Conservation (phyloP, 1,139 yeast genomes). For the Debaryomycetaceae sp. region DNA sequence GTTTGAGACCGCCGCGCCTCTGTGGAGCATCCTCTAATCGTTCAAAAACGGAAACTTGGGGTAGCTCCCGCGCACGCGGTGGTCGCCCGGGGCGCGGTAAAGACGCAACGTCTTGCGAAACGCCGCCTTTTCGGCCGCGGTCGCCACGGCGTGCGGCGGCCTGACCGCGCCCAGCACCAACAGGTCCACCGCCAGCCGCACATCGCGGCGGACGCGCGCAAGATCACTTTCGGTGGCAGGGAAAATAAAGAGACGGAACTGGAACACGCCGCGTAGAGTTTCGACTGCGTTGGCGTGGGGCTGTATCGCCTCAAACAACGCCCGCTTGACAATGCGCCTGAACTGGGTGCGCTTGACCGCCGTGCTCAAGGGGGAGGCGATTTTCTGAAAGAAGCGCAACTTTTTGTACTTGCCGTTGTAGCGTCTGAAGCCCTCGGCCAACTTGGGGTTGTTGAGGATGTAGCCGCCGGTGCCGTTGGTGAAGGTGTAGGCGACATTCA, state of each 20-base stretch:
- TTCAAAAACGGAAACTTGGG: slow-evolving; percentile 22
- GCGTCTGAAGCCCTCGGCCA: slow-evolving; percentile 18
- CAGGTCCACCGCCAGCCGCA: slow-evolving; percentile 24
- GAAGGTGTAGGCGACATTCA: slow-evolving; percentile 36
- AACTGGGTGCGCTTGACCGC: slow-evolving; percentile 30
- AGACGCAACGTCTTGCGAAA: slow-evolving; percentile 43
- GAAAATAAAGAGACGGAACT: slow-evolving; percentile 28
- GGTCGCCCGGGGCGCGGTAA: slow-evolving; percentile 35
- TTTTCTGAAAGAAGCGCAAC: slow-evolving; percentile 20
- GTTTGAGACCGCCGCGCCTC: too few species aligned
- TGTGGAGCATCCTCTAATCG: too few species aligned
- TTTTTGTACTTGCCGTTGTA: slow-evolving; percentile 28
- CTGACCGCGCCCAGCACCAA: slow-evolving; percentile 24
- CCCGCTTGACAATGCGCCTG: slow-evolving; percentile 23
- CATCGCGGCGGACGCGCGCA: slow-evolving; percentile 21
- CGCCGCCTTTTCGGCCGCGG: slow-evolving; percentile 23
- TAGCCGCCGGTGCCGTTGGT: slow-evolving; percentile 24
- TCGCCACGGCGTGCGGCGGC: slow-evolving; percentile 7
- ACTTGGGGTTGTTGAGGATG: slow-evolving; percentile 22
- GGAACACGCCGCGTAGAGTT: slow-evolving; percentile 38
- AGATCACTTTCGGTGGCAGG: slow-evolving; percentile 34
- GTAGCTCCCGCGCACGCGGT: slow-evolving; percentile 51
- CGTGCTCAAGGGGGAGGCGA: slow-evolving; percentile 26
- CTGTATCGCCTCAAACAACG: slow-evolving; percentile 19
- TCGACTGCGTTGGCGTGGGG: slow-evolving; percentile 10